Base-by-base conservation (phyloP, 805 yeast species). In the Debaryomyces hansenii region DNA sequence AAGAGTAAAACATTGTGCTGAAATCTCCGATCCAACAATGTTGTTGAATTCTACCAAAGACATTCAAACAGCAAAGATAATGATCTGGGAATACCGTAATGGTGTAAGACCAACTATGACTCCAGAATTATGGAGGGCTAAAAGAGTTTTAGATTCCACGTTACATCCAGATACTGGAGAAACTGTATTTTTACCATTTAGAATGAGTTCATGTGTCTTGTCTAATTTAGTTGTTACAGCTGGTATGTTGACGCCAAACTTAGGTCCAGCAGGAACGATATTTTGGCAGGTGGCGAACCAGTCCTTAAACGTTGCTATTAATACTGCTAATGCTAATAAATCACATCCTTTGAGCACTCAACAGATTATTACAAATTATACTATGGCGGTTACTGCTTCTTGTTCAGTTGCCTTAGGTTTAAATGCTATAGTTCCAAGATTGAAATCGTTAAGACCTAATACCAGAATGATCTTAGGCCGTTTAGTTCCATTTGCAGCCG, bases 251-350 rank as follows among this genome's bases (percentile, higher is more conserved):
- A 92, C 97, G 1, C 99, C 99, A 6, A 87, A 87, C 46, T 67
- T 94, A 61, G 95, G 96, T 8, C 83, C 90, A 8, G 82, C 79
- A 0, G 99, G 99, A 33, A 92, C 98, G 0, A 63, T 90, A 18
- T 92, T 94, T 69, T 94, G 99, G 99, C 99, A 94, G 70, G 82
- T 94, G 64, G 96, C 97, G 16, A 94, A 94, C 70, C 99, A 94
- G 70, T 89, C 97, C 18, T 77, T 94, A 53, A 94, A 94, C 61
- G 99, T 94, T 46, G 99, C 99, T 2, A 89, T 94, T 55, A 94
- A 94, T 68, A 89, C 94, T 36, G 94, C 98, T 37, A 94, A 94
- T 62, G 92, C 97, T 29, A 94, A 94, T 74, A 94, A 94, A 63
- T 87, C 96, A 0, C 96, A 91, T 58, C 97, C 97, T 0, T 74